phyloP scores from a whole-genome alignment of 441 rosid genomes.

The Pelargonium fulgidum region DNA sequence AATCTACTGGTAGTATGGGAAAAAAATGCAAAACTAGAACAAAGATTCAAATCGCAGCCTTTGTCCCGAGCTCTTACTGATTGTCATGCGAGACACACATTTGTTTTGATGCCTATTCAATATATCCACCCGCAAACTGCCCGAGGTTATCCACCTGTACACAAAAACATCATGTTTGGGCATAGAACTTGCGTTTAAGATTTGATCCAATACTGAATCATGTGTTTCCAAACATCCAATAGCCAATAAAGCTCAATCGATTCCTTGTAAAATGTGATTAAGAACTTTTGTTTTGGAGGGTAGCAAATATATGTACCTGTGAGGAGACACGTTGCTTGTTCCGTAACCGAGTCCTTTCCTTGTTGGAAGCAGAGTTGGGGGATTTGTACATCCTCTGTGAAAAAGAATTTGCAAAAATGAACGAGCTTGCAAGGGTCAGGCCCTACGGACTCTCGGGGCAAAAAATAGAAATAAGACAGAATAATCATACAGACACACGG shows the following conservation, averaged over 20 bases:
- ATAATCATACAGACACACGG: too few relatives aligned
- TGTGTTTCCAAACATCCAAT: background rate
- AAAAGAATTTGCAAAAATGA: background rate
- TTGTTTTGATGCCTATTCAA: background rate
- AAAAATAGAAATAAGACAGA: too few relatives aligned
- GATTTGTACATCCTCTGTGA: background rate
- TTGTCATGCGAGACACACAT: background rate
- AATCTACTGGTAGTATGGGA: too few relatives aligned
- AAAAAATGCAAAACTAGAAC: too few relatives aligned
- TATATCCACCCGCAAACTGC: background rate
- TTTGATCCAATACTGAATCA: background rate
- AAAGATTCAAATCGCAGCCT: background rate
- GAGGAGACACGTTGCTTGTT: background rate
- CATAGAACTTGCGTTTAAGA: background rate
- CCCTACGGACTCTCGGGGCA: background rate
- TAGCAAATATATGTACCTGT: background rate
- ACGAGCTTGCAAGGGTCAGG: background rate
- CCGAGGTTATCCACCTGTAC: background rate
- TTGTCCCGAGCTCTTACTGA: background rate
- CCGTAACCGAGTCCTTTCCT: background rate
- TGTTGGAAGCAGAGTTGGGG: background rate
- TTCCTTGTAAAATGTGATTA: too few relatives aligned
- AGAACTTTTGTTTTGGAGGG: too few relatives aligned
- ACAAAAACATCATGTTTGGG: background rate
- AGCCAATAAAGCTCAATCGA: background rate